phyloP scores from a whole-genome alignment of 208 protist genomes.

The Leishmania amazonensis region DNA sequence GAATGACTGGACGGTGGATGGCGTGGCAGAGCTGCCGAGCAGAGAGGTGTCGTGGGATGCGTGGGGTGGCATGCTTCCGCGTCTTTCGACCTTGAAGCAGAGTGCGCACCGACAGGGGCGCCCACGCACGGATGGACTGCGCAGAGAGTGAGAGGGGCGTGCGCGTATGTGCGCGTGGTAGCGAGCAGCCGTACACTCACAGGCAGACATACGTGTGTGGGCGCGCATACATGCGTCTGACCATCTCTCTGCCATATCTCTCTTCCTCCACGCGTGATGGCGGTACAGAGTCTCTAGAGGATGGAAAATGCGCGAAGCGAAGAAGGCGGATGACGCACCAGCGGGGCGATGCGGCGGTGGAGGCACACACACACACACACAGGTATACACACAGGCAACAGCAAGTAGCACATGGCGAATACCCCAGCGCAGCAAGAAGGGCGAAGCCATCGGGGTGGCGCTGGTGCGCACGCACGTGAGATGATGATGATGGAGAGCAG shows the following conservation, averaged over 20 bases:
- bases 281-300: constrained; percentile 1
- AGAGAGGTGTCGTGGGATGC: not conserved
- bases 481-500: not conserved
- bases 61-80: not conserved
- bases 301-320: too few relatives aligned
- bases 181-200: not conserved
- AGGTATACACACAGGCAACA: not conserved
- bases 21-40: not conserved
- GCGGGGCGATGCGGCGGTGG: not conserved
- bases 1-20: not conserved
- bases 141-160: not conserved
- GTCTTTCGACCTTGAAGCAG: not conserved
- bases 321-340: too few relatives aligned
- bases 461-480: not conserved
- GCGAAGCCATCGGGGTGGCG: not conserved
- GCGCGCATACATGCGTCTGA: not conserved
- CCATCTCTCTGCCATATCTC: not conserved
- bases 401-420: not conserved
- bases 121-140: not conserved
- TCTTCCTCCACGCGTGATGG: not conserved
- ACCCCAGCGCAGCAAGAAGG: not conserved
- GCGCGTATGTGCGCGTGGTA: not conserved
- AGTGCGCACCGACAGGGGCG: not conserved
- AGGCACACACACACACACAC: not conserved
- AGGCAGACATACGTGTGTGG: not conserved